Evolutionary conservation across 2,329 filamentous ascomycete genomes (phyloP).

Genomic region (Fusarium cyanostomum): DNA sequence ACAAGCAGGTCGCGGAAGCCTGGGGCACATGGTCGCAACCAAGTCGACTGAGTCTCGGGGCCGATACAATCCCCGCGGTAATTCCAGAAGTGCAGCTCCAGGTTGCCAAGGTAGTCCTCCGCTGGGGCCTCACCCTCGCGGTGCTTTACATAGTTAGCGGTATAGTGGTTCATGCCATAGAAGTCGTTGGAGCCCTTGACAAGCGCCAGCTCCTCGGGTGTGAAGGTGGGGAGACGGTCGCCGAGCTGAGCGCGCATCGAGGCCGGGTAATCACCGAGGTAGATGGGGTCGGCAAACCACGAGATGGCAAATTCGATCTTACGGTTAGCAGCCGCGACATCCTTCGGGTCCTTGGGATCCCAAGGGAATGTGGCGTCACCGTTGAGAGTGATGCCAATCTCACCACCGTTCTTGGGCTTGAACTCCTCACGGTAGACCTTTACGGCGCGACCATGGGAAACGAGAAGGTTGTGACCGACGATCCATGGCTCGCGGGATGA

Average conservation of each 20-base stretch:
- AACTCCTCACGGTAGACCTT: slow-evolving; percentile 86
- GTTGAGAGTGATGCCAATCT: slow-evolving; percentile 90
- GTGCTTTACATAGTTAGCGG: slow-evolving; percentile 85
- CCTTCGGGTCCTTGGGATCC: slow-evolving; percentile 78
- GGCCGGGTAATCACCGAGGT: slow-evolving; percentile 83
- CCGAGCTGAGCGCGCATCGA: slow-evolving; percentile 86
- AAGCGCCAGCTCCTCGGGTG: slow-evolving; percentile 74
- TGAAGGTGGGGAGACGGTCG: slow-evolving; percentile 78
- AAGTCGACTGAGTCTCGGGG: slow-evolving; percentile 81
- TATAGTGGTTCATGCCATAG: slow-evolving; percentile 96
- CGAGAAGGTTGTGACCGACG: slow-evolving; percentile 80
- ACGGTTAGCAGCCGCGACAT: slow-evolving; percentile 79
- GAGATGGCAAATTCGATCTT: slow-evolving; percentile 89
- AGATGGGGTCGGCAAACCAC: slow-evolving; percentile 90
- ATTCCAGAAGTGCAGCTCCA: slow-evolving; percentile 76
- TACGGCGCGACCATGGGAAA: slow-evolving; percentile 83
- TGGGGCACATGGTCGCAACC: slow-evolving; percentile 78
- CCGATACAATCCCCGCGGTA: slow-evolving; percentile 80
- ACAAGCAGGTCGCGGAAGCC: slow-evolving; percentile 81
- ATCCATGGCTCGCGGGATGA: slow-evolving; percentile 82
- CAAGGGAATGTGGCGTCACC: slow-evolving; percentile 86
- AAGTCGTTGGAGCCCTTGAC: slow-evolving; percentile 91
- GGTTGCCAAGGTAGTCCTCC: slow-evolving; percentile 78
- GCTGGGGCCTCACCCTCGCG: slow-evolving; percentile 66
- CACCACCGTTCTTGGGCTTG: slow-evolving; percentile 74